phyloP scores from a whole-genome alignment of 1,139 yeast genomes.

The Martiniozyma asiatica region DNA sequence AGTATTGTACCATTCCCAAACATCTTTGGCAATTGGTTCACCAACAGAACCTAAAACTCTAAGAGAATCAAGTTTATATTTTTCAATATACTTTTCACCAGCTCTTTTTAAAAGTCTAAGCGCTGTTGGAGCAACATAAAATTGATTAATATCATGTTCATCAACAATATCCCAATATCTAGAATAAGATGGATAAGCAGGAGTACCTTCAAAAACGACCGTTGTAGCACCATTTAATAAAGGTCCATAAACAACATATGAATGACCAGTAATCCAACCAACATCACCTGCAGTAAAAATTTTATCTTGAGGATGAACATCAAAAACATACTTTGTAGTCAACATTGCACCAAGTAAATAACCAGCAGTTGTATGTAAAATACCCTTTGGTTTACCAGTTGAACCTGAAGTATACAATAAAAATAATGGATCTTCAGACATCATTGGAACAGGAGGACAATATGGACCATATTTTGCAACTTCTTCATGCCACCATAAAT shows the following conservation, averaged over 20 bases:
- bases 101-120: conserved; percentile 74
- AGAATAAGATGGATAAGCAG: conserved; percentile 69
- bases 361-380: conserved; percentile 70
- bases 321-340: conserved; percentile 66
- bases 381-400: conserved; percentile 61
- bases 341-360: conserved; percentile 59
- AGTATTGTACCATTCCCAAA: conserved; percentile 87
- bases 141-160: conserved; percentile 64
- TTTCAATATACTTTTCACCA: conserved; percentile 56
- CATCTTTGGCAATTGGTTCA: conserved; percentile 87
- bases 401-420: conserved; percentile 59
- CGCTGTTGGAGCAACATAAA: conserved; percentile 87
- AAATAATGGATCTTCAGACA: conserved; percentile 51
- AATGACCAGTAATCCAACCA: conserved; percentile 86
- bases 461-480: conserved; percentile 53
- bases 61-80: conserved; percentile 51
- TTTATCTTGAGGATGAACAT: conserved; percentile 59
- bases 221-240: conserved; percentile 69
- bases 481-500: conserved; percentile 78
- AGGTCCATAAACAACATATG: conserved; percentile 77
- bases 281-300: conserved; percentile 80
- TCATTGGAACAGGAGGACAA: conserved; percentile 48
- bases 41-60: conserved; percentile 81
- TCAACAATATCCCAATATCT: conserved; percentile 82
- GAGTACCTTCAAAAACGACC: conserved; percentile 78